Percentiles rank a stretch among this genome's conserved stretches.
These are phyloP conservation scores for Eudorina sp. DNA, from an alignment of 139 green algal genomes.

Conservation along the genomic window DNA sequence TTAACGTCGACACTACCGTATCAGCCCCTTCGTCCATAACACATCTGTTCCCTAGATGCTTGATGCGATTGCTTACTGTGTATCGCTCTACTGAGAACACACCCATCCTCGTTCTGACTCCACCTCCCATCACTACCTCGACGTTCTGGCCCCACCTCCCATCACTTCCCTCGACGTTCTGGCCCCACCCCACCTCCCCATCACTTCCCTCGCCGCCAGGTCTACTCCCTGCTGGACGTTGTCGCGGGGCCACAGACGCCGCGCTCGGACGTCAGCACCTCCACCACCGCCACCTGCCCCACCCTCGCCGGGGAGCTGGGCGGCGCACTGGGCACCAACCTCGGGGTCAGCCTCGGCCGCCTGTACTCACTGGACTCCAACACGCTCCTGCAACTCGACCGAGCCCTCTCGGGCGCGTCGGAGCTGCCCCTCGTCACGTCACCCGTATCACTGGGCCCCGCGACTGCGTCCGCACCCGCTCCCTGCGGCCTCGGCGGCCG, in stretches of 20 bases:
- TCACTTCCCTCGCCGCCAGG: neutral
- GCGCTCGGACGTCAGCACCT: neutral
- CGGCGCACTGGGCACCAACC: neutral
- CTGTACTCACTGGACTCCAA: neutral
- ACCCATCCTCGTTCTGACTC: no score
- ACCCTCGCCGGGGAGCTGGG: neutral
- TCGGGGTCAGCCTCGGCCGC: neutral
- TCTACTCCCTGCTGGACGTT: neutral
- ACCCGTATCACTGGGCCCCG: neutral
- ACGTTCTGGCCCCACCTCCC: no score
- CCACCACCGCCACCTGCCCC: neutral
- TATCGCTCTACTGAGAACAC: no score
- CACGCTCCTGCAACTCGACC: slow-evolving; percentile 17
- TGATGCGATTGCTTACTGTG: no score
- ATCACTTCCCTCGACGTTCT: neutral
- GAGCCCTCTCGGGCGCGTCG: neutral
- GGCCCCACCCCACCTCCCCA: neutral
- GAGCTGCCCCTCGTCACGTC: neutral
- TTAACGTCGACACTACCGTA: no score
- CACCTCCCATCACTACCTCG: no score
- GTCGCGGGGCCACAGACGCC: neutral
- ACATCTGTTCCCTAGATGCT: no score
- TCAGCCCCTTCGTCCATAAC: no score
- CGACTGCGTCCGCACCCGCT: neutral
- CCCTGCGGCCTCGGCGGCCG: neutral